These are phyloP conservation scores for Monilinia aucupariae DNA, from an alignment of 2,329 filamentous ascomycete genomes.

Conservation along the genomic window DNA sequence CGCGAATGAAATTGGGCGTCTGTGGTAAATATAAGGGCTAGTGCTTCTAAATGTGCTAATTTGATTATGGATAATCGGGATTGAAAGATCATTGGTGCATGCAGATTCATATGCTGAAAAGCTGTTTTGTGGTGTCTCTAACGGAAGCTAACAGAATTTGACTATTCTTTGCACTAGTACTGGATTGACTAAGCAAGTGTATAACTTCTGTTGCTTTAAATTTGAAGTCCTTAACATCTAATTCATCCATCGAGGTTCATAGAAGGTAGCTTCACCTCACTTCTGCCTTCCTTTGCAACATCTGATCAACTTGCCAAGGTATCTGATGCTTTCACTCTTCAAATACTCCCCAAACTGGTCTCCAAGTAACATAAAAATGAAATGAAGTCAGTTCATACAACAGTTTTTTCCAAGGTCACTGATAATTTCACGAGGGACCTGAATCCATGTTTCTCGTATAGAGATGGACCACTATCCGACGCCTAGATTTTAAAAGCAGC, in stretches of 20 bases:
- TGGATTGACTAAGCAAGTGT: not conserved
- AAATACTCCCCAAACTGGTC: not conserved
- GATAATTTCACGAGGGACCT: conserved; percentile 7
- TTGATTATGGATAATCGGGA: not conserved
- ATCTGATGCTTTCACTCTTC: not conserved
- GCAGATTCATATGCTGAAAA: not conserved
- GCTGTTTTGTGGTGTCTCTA: not conserved
- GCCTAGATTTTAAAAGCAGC: not conserved
- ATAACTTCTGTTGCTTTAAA: not conserved
- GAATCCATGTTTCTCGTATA: conserved; percentile 10
- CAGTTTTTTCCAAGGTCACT: conserved; percentile 9
- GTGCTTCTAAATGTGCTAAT: not conserved
- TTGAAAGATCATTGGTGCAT: not conserved
- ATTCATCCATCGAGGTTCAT: not conserved
- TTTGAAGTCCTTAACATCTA: too few species aligned
- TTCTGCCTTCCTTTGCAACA: not conserved
- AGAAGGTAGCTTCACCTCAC: not conserved
- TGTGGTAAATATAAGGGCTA: not conserved
- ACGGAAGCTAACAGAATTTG: not conserved
- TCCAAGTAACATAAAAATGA: conserved; percentile 5
- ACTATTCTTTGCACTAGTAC: not conserved
- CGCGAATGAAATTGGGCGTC: not conserved
- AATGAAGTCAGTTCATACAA: conserved; percentile 1
- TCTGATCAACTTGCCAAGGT: conserved; percentile 1
- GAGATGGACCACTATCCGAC: not conserved